Base-by-base conservation (phyloP, 2,329 filamentous ascomycete species). In the Myrmaecium sp. region DNA sequence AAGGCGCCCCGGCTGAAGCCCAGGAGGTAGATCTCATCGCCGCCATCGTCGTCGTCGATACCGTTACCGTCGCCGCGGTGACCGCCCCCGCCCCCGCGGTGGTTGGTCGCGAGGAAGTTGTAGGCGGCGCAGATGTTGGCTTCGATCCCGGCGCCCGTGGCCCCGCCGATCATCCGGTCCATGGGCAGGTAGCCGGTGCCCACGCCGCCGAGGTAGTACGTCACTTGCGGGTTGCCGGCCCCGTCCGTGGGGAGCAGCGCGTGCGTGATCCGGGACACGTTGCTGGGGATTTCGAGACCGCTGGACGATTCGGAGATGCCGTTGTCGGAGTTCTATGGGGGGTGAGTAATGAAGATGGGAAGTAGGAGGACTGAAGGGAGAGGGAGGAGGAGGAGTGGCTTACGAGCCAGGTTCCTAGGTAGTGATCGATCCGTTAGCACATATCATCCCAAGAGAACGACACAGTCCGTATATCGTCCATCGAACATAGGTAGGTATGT, bases 61-160 rank as follows among this genome's bases (percentile, higher is more conserved):
- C n/a, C n/a, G n/a, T n/a, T n/a, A n/a, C n/a, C n/a, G n/a, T n/a
- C n/a, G n/a, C n/a, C n/a, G n/a, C n/a, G n/a, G n/a, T n/a, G n/a
- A n/a, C n/a, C n/a, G n/a, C n/a, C n/a, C n/a, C n/a, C n/a, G 3
- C 64, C 64, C 28, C 62, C 58, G 28, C 57, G 55, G 37, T 72
- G 73, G 46, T 74, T 74, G 37, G 64, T 60, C 29, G 66, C 70
- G 2, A 74, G 51, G 39, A 72, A 74, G 4, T 62, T 57, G 39
- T 75, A 75, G 2, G 67, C 64, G 42, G 73, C 69, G 8, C 67
- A 61, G 28, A 75, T 60, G 30, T 74, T 49, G 32, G 49, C 49
- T 7, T 38, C 38, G 5, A 55, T 34, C 3, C 52, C 51, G 5
- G 26, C 29, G 5, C 40, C 41, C 9, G 33, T 36, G n/a, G 26